Conservation (phyloP, 805 yeast genomes). For the Starmerella bombicola region DNA sequence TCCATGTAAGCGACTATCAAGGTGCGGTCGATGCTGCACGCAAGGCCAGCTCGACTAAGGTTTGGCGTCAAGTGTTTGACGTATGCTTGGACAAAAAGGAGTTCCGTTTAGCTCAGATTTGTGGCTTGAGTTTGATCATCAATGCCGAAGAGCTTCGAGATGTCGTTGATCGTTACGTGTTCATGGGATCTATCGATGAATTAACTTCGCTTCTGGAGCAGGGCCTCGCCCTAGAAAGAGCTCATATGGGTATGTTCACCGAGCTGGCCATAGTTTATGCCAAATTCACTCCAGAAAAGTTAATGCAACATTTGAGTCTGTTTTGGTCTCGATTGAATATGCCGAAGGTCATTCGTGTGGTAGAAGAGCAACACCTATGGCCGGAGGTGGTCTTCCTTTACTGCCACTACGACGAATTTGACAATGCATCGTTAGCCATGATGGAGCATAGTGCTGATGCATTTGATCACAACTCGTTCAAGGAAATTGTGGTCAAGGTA, state of each 20-base stretch:
- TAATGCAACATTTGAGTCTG: conserved; percentile 90
- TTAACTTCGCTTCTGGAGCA: conserved; percentile 85
- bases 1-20: conserved; percentile 82
- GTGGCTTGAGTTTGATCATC: conserved; percentile 92
- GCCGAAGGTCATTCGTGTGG: conserved; percentile 90
- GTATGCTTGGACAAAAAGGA: conserved; percentile 93
- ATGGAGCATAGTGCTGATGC: conserved; percentile 89
- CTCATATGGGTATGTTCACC: conserved; percentile 99
- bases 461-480: conserved; percentile 86
- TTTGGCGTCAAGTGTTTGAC: conserved; percentile 94
- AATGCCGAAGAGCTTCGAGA: conserved; percentile 96
- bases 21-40: conserved; percentile 98
- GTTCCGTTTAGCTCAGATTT: conserved; percentile 93
- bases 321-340: conserved; percentile 98
- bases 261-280: conserved; percentile 85
- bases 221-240: conserved; percentile 92
- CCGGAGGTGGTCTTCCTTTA: conserved; percentile 91
- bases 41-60: conserved; percentile 84
- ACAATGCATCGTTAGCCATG: conserved; percentile 92
- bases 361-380: conserved; percentile 90
- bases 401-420: conserved; percentile 99
- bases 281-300: conserved; percentile 77
- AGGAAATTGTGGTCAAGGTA: conserved; percentile 88
- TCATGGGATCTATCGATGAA: conserved; percentile 83
- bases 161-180: conserved; percentile 74